A percentile compares a stretch with the other conserved stretches of the same genome.
phyloP scores from a whole-genome alignment of 768 basidiomycete species.

The Mycena galericulata region DNA sequence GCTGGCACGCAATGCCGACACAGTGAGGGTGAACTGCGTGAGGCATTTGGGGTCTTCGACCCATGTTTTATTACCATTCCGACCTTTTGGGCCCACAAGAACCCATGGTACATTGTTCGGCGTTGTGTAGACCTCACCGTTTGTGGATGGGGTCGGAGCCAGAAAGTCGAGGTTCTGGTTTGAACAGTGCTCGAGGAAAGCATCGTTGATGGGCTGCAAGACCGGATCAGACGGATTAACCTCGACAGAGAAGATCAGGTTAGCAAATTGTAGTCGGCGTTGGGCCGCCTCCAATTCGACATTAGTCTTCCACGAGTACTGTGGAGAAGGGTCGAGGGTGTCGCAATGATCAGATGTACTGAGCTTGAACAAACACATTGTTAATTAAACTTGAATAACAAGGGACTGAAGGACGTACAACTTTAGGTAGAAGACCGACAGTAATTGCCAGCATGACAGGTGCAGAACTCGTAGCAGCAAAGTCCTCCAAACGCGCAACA shows the following conservation, averaged over 20 bases:
- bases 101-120: no score
- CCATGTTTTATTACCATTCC: no score
- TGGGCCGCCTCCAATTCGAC: neutral
- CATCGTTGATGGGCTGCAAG: neutral
- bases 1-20: no score
- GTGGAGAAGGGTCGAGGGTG: neutral
- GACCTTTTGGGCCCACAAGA: no score
- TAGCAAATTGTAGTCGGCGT: neutral
- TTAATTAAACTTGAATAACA: neutral
- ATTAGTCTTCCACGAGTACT: neutral
- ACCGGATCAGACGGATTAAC: neutral
- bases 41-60: no score
- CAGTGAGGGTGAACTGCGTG: no score
- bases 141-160: no score
- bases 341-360: neutral
- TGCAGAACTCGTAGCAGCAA: neutral
- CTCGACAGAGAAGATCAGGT: neutral
- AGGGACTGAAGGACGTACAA: neutral
- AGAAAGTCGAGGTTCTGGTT: no score
- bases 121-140: no score
- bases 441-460: neutral
- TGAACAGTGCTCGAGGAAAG: neutral
- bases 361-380: neutral
- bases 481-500: neutral
- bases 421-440: neutral